Evolutionary conservation across 2,329 filamentous ascomycete genomes (phyloP), one percentile per base, ranked within the genome.

Genomic region (Aspergillus bombycis): DNA sequence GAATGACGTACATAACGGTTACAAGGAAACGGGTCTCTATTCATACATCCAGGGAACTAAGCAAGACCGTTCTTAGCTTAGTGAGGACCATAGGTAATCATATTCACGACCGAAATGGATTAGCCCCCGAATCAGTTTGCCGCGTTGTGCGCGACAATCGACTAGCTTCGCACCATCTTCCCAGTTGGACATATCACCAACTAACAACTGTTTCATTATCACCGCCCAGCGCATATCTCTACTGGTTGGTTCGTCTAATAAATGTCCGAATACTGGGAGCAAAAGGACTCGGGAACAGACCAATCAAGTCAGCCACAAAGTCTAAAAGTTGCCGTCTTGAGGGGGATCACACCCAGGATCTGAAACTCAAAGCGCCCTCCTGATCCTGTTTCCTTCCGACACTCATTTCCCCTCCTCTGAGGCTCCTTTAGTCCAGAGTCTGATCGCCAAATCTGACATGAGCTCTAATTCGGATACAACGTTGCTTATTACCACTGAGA

Each of bases 391-490:
- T 36, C 4, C 46, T 30, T 26, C 28, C 26, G 14, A 28, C 26
- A 19, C 8, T 19, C 14, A 7, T 10, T 50, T 19, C 19, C 19
- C 46, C 19, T 30, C 28, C 46, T 50, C 26, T 63, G 57, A 56
- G 60, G 36, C 38, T 63, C 57, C 36, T 26, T 45, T 32, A 50
- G 19, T 3, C 45, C 21, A 53, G 56, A 41, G 58, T 61, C 58
- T 48, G 58, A 61, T 61, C 58, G 58, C 52, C 38, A 54, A 34
- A 50, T 61, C 59, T 61, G 59, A 61, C 53, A 61, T 57, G 52
- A 46, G 48, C 34, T 41, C 50, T 43, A 45, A 23, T 32, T 28
- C 45, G 23, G 21, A 48, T 48, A 26, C 19, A 48, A 48, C 23
- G 21, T 48, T 23, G 21, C 45, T 48, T 16, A 12, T 26, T 21